Evolutionary conservation across 108 stramenopile genomes (phyloP), one percentile per base, ranked within the genome.

Genomic region (Skeletonema marinoi): DNA sequence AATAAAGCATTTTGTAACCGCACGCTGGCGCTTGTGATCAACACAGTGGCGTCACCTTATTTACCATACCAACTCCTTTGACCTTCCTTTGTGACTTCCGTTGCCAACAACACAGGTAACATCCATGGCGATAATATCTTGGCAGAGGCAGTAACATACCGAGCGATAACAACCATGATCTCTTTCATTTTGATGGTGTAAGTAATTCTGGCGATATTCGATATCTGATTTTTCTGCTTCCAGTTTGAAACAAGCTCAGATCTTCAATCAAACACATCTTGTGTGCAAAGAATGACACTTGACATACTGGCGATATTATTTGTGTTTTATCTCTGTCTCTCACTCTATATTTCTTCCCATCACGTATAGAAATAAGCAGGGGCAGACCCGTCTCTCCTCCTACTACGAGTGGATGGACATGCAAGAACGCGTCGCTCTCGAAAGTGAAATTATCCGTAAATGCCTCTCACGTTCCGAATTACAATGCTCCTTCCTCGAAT

Each of bases 401-500:
- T 98, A 97, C 81, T 98, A 96, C 65, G 91, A 96, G 88, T 97
- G 95, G 94, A 87, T 96, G 63, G 67, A 87, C 38, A 93, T 96
- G 91, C 88, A 87, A 21, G 97, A 98, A 78, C 90, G 96, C 11
- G 88, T 90, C 8, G 96, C 97, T 8, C 80, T 98, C 59, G 96
- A 98, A 78, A 91, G 92, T 13, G 97, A 98, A 81, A 96, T 98
- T 58, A 98, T 98, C 62, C 94, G 97, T 29, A 95, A 93, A 69
- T 98, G 97, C 68, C 82, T 98, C 46, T 85, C 86, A 29, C 93
- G 97, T 13, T 93, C 92, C 11, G 97, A 98, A 77, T 60, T 96
- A 39, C 96, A 97, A 71, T 98, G 98, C 86, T 91, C 90, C 66
- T 98, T 98, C 84, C 70, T 97, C 36, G 96, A 98, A 80, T 96